Conservation (phyloP, 2,329 filamentous ascomycete genomes). For the Talaromyces sp. region DNA sequence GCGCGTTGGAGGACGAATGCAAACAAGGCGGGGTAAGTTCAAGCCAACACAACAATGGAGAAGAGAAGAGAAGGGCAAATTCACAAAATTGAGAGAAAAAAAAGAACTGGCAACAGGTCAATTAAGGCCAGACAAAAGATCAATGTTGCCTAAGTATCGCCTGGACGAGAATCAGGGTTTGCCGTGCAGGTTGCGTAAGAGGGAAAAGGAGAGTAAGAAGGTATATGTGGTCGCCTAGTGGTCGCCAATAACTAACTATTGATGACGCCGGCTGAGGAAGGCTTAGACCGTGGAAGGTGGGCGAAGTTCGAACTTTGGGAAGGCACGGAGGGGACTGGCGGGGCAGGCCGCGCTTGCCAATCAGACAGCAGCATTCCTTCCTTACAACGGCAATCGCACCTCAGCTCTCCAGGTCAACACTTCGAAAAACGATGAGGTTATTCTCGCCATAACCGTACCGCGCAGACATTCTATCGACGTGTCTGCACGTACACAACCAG, state of each 20-base stretch:
- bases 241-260: constrained; percentile 14
- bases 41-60: neutral
- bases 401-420: neutral
- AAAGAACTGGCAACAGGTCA: neutral
- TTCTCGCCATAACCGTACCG: too few species aligned
- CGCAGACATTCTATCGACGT: too few species aligned
- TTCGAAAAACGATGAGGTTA: neutral
- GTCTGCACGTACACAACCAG: too few species aligned
- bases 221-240: constrained; percentile 13
- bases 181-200: too few species aligned
- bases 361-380: neutral
- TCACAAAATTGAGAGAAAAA: neutral
- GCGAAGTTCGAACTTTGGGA: neutral
- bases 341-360: constrained; percentile 2
- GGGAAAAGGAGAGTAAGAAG: neutral
- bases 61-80: neutral
- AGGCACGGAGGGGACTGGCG: neutral
- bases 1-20: neutral
- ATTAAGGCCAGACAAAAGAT: neutral
- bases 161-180: neutral
- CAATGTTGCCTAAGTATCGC: neutral
- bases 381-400: neutral
- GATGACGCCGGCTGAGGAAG: constrained; percentile 15
- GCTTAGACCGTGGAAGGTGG: neutral
- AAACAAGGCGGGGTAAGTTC: constrained; percentile 13